phyloP scores from a whole-genome alignment of 1,139 yeast species.

The Kodamaea fungicola region DNA sequence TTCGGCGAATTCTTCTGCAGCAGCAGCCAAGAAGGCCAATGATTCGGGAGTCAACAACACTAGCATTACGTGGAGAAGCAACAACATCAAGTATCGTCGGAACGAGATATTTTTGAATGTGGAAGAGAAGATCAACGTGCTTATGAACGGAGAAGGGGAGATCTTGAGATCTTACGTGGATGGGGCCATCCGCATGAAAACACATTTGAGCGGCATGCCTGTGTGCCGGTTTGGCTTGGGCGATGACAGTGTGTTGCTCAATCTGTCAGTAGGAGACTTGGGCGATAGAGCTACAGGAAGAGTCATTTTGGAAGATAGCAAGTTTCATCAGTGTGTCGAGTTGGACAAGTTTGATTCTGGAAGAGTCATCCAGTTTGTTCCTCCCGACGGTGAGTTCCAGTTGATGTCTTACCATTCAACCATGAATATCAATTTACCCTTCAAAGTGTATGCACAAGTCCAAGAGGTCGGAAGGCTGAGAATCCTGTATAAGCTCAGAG shows the following conservation, averaged over 20 bases:
- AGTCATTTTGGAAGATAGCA: conserved; percentile 70
- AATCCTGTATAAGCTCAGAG: conserved; percentile 54
- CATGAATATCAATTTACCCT: conserved; percentile 66
- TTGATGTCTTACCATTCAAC: conserved; percentile 68
- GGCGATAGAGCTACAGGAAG: conserved; percentile 23
- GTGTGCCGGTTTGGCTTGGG: conserved; percentile 61
- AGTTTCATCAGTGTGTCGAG: conserved; percentile 85
- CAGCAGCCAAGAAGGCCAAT: conserved; percentile 1
- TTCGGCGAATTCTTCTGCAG: not conserved
- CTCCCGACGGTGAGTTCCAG: conserved; percentile 93
- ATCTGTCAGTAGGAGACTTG: not conserved
- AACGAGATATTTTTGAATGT: conserved; percentile 81
- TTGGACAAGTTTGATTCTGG: conserved; percentile 65
- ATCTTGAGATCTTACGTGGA: conserved; percentile 71
- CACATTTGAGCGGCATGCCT: conserved; percentile 77
- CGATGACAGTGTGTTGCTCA: conserved; percentile 34
- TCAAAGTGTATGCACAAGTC: conserved; percentile 61
- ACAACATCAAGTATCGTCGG: conserved; percentile 72
- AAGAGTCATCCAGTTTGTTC: conserved; percentile 67
- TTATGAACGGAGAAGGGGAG: conserved; percentile 59
- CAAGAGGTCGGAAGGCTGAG: conserved; percentile 47
- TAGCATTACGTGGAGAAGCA: conserved; percentile 61
- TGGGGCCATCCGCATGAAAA: conserved; percentile 70
- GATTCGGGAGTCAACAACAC: conserved; percentile 4
- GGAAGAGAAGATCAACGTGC: conserved; percentile 67